Percentiles rank a stretch among this genome's conserved stretches.
Conservation (phyloP, 2,329 filamentous ascomycete species). For the Raffaelea ambrosiae region DNA sequence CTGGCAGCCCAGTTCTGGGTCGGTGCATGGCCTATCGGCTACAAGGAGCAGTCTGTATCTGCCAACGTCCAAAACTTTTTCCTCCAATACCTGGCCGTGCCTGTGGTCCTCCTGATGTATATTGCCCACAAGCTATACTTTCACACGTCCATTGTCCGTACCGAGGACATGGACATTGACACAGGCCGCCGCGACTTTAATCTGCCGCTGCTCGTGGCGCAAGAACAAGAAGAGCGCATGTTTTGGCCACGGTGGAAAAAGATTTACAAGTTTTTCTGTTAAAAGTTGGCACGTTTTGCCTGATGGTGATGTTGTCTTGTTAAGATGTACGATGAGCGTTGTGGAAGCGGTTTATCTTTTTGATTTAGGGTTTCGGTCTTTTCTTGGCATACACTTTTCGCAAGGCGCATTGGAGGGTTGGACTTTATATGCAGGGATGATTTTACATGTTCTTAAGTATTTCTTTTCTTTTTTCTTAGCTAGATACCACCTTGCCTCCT, state of each 20-base stretch:
- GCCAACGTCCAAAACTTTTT: constrained; percentile 61
- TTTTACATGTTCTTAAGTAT: neutral
- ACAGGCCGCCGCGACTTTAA: constrained; percentile 83
- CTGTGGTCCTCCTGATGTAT: constrained; percentile 61
- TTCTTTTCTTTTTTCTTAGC: neutral
- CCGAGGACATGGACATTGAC: constrained; percentile 73
- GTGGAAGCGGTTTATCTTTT: neutral
- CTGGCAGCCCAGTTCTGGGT: constrained; percentile 84
- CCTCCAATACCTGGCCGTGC: constrained; percentile 59
- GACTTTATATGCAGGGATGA: neutral
- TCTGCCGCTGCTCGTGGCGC: constrained; percentile 64
- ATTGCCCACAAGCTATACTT: constrained; percentile 68
- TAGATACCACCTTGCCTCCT: neutral
- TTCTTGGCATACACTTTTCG: neutral
- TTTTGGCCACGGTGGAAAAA: constrained; percentile 71
- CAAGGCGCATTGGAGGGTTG: too few relatives aligned
- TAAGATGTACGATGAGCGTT: neutral
- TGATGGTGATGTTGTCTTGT: neutral
- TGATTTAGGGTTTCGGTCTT: neutral
- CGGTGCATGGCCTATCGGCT: constrained; percentile 66
- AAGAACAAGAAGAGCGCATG: constrained; percentile 68
- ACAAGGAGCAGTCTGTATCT: constrained; percentile 30
- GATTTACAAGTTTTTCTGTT: constrained; percentile 67
- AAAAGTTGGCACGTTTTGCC: constrained; percentile 6
- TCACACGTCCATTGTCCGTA: constrained; percentile 57